phyloP scores from a whole-genome alignment of 305 asterid genomes.

The Rubia peregrina region DNA sequence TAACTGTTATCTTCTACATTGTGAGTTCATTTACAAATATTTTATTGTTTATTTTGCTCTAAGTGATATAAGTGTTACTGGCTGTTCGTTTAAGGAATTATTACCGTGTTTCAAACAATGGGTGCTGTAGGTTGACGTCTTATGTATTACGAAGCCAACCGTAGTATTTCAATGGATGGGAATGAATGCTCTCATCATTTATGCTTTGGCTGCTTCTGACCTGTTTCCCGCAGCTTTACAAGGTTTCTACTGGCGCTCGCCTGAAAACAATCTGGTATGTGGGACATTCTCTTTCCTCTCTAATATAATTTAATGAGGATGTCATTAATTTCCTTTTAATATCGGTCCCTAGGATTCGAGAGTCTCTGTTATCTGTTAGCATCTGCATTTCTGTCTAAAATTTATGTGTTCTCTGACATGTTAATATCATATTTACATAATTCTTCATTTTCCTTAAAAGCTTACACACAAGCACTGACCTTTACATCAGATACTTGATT shows the following conservation, averaged over 20 bases:
- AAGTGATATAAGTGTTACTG: background rate
- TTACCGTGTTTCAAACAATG: constrained; percentile 10
- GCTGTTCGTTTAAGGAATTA: constrained; percentile 5
- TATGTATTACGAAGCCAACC: constrained; percentile 48
- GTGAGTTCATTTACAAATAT: constrained; percentile 38
- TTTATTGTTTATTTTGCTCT: constrained; percentile 7
- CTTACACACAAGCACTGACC: too few species aligned
- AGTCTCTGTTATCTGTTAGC: background rate
- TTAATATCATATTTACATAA: too few species aligned
- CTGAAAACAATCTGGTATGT: constrained; percentile 72
- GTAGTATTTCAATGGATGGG: constrained; percentile 83
- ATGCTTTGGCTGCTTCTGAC: constrained; percentile 83
- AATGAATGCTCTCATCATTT: constrained; percentile 71
- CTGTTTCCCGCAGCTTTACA: constrained; percentile 65
- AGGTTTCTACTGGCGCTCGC: constrained; percentile 75
- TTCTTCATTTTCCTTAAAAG: too few species aligned
- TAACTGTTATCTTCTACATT: constrained; percentile 45
- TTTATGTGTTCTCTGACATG: too few species aligned
- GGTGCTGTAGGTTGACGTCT: constrained; percentile 62
- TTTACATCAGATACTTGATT: background rate
- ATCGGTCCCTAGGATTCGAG: background rate
- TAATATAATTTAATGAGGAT: too few species aligned
- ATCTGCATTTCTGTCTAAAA: background rate
- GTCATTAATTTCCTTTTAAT: background rate
- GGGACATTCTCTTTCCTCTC: constrained; percentile 9